Evolutionary conservation across 768 basidiomycete species (phyloP).

Genomic region (Rhizopogon rudus): DNA sequence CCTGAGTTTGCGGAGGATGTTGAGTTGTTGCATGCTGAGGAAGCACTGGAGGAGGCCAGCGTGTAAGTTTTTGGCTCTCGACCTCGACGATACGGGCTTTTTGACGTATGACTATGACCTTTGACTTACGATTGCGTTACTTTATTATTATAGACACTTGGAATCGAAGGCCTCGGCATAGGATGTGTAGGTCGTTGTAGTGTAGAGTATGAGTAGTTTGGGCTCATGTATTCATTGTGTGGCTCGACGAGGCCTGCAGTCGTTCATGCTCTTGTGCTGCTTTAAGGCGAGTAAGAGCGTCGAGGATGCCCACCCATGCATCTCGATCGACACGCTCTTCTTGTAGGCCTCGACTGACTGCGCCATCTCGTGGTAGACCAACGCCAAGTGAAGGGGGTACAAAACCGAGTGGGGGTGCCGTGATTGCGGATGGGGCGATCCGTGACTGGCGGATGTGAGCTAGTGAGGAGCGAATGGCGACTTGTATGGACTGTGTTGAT

Average conservation of each 20-base stretch:
- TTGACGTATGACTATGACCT: slow-evolving; percentile 12
- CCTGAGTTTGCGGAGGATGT: slow-evolving; percentile 28
- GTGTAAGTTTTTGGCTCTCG: slow-evolving; percentile 25
- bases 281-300: slow-evolving; percentile 62
- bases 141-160: neutral
- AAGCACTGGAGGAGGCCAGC: slow-evolving; percentile 47
- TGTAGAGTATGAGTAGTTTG: slow-evolving; percentile 6
- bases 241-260: neutral
- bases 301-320: slow-evolving; percentile 72
- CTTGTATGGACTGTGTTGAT: slow-evolving; percentile 60
- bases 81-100: neutral
- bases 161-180: neutral
- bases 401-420: slow-evolving; percentile 68
- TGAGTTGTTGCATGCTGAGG: slow-evolving; percentile 54
- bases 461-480: slow-evolving; percentile 68
- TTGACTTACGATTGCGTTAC: slow-evolving; percentile 1
- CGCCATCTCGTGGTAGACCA: slow-evolving; percentile 46
- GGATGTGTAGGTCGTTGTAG: neutral
- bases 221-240: neutral
- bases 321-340: slow-evolving; percentile 73
- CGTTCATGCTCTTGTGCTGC: slow-evolving; percentile 31
- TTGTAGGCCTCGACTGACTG: slow-evolving; percentile 59
- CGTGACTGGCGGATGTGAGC: slow-evolving; percentile 79
- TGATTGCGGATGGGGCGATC: slow-evolving; percentile 85
- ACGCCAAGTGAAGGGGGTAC: slow-evolving; percentile 78